phyloP scores from a whole-genome alignment of 2,329 filamentous ascomycete species.

The Fusarium circinatum region DNA sequence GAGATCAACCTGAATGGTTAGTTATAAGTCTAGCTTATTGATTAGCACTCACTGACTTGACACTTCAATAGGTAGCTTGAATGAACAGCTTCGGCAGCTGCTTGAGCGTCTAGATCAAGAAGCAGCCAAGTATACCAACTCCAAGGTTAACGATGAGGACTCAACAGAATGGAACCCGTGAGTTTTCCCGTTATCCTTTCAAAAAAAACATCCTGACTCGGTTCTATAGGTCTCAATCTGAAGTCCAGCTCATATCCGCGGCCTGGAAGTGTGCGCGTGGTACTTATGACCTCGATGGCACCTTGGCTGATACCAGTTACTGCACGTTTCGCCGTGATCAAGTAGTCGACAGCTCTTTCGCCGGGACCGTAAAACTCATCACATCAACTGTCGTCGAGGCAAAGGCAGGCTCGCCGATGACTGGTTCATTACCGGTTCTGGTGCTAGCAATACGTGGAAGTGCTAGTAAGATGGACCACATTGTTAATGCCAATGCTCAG shows the following conservation, averaged over 20 bases:
- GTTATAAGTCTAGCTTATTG: neutral
- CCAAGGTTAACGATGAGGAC: slow-evolving; percentile 21
- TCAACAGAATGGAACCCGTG: slow-evolving; percentile 36
- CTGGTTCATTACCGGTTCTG: slow-evolving; percentile 18
- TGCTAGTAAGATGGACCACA: slow-evolving; percentile 40
- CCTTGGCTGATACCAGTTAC: slow-evolving; percentile 13
- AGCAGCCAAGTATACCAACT: slow-evolving; percentile 36
- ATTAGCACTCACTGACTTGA: neutral
- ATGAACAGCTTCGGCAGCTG: slow-evolving; percentile 21
- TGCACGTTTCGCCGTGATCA: slow-evolving; percentile 21
- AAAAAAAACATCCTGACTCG: neutral
- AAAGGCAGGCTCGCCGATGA: neutral
- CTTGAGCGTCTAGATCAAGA: slow-evolving; percentile 38
- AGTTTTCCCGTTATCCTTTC: neutral
- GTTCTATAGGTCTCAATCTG: slow-evolving; percentile 11
- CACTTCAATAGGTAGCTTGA: slow-evolving; percentile 9
- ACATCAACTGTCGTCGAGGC: slow-evolving; percentile 27
- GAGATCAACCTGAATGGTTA: slow-evolving; percentile 22
- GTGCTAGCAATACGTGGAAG: slow-evolving; percentile 37
- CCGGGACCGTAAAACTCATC: slow-evolving; percentile 29
- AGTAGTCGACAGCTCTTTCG: slow-evolving; percentile 10
- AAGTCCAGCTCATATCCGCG: slow-evolving; percentile 29
- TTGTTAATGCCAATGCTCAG: slow-evolving; percentile 30
- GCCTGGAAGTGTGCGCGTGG: slow-evolving; percentile 36
- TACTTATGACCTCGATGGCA: slow-evolving; percentile 18